Base-by-base conservation (phyloP, 768 basidiomycete genomes). In the Russula vinacea region DNA sequence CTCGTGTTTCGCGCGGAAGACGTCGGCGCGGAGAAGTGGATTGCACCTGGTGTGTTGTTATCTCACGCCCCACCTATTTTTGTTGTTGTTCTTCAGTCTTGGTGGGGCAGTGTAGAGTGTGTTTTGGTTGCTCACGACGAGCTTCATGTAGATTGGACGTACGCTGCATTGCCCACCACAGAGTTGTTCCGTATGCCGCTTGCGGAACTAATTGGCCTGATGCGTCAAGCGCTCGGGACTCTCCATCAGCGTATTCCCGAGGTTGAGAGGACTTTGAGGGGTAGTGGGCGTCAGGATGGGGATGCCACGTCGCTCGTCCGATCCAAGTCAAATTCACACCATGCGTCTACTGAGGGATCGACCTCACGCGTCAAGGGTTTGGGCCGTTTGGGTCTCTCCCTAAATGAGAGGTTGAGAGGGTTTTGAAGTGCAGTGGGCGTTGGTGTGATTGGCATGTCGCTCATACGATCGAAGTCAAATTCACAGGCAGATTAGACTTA, bases 1-100 rank as follows among this genome's bases (percentile, higher is more conserved):
- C 8, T 67, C 10, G 58, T 56, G 17, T 60, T 65, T 56, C 54
- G 42, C n/a, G 40, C n/a, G 6, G 53, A 24, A 35, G 66, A 67
- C 29, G 45, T 59, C 14, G 66, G 66, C 14, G 54, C 62, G 26
- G 56, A 65, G 5, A 67, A 59, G 58, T 65, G 66, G 58, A 58
- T 67, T 16, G 47, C 13, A 6, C 53, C 63, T 17, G 57, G 66
- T 67, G 49, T 35, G 63, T 52, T 22, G 14, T 24, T 22, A 1
- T 13, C n/a, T 5, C n/a, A n/a, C 29, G 29, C 29, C 5, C 29
- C 5, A 2, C 29, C 35, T 5, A 35, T 1, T 35, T 35, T 8
- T 35, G 10, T 35, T 7, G 35, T 7, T 3, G 1, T 35, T 35
- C 35, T 35, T 35, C 35, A 10, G 10, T 35, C 35, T 26, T 26